Evolutionary conservation across 2,329 filamentous ascomycete species (phyloP).

Genomic region (Aspergillus pseudoterreus): DNA sequence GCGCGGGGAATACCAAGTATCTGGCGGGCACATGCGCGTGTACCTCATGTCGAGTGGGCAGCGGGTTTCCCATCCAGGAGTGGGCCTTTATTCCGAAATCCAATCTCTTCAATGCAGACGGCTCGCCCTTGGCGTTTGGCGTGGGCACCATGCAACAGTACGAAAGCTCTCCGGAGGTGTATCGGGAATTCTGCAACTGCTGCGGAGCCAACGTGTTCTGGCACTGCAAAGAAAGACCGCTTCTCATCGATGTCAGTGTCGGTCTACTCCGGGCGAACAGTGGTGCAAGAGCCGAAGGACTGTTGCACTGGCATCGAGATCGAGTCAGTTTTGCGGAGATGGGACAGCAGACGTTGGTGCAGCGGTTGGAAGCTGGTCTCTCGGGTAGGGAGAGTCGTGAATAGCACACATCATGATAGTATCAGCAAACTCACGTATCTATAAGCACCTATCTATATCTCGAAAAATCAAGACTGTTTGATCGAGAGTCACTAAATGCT

Average conservation of each 20-base stretch:
- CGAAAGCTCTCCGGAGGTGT: slow-evolving; percentile 50
- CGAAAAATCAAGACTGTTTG: too few relatives aligned
- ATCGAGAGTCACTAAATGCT: too few relatives aligned
- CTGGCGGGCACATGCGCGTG: slow-evolving; percentile 61
- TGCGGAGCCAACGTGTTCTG: slow-evolving; percentile 67
- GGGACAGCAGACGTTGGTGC: slow-evolving; percentile 30
- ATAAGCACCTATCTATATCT: too few relatives aligned
- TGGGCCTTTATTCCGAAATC: slow-evolving; percentile 64
- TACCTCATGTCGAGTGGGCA: slow-evolving; percentile 56
- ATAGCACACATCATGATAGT: not conserved
- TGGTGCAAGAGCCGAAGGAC: slow-evolving; percentile 54
- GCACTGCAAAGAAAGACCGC: slow-evolving; percentile 51
- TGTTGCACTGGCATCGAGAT: slow-evolving; percentile 60
- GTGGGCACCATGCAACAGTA: slow-evolving; percentile 50
- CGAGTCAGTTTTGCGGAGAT: slow-evolving; percentile 61
- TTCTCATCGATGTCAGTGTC: slow-evolving; percentile 61
- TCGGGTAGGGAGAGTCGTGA: not conserved
- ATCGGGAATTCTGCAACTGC: slow-evolving; percentile 58
- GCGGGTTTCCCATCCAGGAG: slow-evolving; percentile 61
- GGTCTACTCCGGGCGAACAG: slow-evolving; percentile 53
- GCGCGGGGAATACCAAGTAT: slow-evolving; percentile 47
- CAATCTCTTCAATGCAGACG: slow-evolving; percentile 51
- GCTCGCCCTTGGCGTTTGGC: slow-evolving; percentile 31
- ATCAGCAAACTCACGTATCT: not conserved
- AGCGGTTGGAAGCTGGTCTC: slow-evolving; percentile 23